These are phyloP conservation scores for Ganoderma boninense DNA, from an alignment of 1,284 basidiomycete genomes.

Conservation along the genomic window DNA sequence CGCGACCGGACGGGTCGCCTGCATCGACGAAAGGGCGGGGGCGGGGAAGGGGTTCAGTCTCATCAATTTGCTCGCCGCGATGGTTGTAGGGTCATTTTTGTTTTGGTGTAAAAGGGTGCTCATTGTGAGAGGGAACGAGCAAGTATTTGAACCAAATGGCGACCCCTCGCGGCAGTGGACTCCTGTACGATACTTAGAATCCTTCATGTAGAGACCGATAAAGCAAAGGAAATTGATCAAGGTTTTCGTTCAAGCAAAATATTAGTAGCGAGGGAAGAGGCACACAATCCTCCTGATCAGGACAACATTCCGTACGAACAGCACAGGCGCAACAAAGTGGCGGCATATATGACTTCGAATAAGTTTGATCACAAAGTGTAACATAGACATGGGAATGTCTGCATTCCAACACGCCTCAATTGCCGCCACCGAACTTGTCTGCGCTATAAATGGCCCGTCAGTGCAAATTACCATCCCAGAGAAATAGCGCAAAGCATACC, in stretches of 20 bases:
- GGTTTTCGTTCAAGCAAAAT: neutral
- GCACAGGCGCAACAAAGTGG: neutral
- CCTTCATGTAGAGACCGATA: neutral
- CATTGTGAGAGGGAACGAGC: neutral
- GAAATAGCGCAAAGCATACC: conserved; percentile 55
- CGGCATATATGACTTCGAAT: neutral
- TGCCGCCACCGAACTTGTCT: conserved; percentile 24
- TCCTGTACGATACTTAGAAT: neutral
- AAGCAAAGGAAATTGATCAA: neutral
- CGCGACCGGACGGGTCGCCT: conserved; percentile 11
- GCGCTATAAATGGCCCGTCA: conserved; percentile 6
- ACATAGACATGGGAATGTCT: neutral
- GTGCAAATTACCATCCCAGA: neutral
- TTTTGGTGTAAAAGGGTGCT: neutral
- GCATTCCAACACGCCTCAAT: neutral
- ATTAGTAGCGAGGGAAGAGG: neutral
- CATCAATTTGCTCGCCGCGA: neutral
- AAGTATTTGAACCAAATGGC: neutral
- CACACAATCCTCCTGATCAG: neutral
- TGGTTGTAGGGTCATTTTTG: neutral
- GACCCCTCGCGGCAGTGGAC: neutral
- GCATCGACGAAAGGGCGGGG: neutral
- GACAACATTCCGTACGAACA: neutral
- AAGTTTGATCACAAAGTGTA: conserved; percentile 7
- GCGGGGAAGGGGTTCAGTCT: neutral